Percentiles rank a stretch among this genome's conserved stretches.
Conservation (phyloP, 345 rosid species). For the Boechera stricta region DNA sequence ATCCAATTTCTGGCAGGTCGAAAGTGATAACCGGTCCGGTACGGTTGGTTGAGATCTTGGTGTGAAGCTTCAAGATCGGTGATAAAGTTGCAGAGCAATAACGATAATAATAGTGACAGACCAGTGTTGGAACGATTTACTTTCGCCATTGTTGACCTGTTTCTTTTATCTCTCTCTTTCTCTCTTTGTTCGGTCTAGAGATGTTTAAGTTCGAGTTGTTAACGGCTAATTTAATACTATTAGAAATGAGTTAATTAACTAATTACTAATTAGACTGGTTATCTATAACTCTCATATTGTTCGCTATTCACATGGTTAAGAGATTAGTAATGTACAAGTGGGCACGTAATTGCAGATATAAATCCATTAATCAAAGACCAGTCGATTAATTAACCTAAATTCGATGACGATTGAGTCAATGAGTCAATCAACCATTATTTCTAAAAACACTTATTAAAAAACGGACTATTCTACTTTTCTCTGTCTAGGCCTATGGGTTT, state of each 20-base stretch:
- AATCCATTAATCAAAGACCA: conserved; percentile 33
- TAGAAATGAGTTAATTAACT: neutral
- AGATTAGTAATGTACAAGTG: conserved; percentile 17
- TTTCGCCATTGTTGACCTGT: conserved; percentile 39
- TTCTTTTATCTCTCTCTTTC: neutral
- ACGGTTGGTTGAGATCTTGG: conserved; percentile 52
- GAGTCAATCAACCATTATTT: neutral
- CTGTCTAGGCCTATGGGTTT: conserved; percentile 16
- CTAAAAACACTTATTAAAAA: neutral
- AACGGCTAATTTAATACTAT: conserved; percentile 3
- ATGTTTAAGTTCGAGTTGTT: neutral
- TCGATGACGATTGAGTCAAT: neutral
- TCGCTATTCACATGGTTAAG: conserved; percentile 3
- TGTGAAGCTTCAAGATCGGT: conserved; percentile 32
- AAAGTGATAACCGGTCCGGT: conserved; percentile 73
- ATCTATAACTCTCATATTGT: neutral
- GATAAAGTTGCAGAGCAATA: conserved; percentile 38
- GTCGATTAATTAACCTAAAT: neutral
- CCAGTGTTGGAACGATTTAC: neutral
- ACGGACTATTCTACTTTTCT: neutral
- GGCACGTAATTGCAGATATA: conserved; percentile 10
- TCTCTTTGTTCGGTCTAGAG: conserved; percentile 6
- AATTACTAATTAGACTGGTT: too few species aligned
- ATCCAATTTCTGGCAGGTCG: conserved; percentile 80
- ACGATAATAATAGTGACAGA: conserved; percentile 16